phyloP scores from a whole-genome alignment of 805 yeast genomes.

The Yamadazyma olivae region DNA sequence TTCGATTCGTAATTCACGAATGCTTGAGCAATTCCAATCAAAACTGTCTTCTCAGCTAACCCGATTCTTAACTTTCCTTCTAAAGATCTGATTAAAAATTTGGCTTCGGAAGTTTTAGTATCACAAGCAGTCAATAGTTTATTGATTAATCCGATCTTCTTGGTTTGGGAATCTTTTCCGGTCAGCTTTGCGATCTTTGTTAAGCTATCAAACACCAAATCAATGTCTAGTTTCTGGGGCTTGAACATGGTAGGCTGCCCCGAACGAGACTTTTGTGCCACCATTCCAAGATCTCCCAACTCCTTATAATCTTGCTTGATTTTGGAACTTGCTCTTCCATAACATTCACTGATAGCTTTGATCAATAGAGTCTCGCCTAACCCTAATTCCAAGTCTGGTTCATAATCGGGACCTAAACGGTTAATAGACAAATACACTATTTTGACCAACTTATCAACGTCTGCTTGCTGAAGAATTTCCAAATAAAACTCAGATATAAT shows the following conservation, averaged over 20 bases:
- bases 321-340: conserved; percentile 73
- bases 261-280: conserved; percentile 79
- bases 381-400: conserved; percentile 84
- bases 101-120: conserved; percentile 70
- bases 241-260: conserved; percentile 93
- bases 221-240: conserved; percentile 75
- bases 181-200: conserved; percentile 72
- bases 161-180: conserved; percentile 79
- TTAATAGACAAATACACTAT: conserved; percentile 85
- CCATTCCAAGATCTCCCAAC: conserved; percentile 86
- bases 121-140: conserved; percentile 82
- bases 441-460: conserved; percentile 52
- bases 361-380: conserved; percentile 86
- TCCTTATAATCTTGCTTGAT: conserved; percentile 73
- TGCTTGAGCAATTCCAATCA: conserved; percentile 82
- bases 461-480: conserved; percentile 50
- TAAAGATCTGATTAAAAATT: conserved; percentile 80
- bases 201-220: conserved; percentile 69
- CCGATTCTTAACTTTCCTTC: conserved; percentile 94
- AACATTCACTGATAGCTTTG: conserved; percentile 85
- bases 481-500: conserved; percentile 70
- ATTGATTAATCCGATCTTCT: conserved; percentile 76
- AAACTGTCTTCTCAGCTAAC: conserved; percentile 88
- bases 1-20: conserved; percentile 58
- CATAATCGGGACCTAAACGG: conserved; percentile 92